phyloP scores from a whole-genome alignment of 179 eudicot species.

The Beta corolliflora region DNA sequence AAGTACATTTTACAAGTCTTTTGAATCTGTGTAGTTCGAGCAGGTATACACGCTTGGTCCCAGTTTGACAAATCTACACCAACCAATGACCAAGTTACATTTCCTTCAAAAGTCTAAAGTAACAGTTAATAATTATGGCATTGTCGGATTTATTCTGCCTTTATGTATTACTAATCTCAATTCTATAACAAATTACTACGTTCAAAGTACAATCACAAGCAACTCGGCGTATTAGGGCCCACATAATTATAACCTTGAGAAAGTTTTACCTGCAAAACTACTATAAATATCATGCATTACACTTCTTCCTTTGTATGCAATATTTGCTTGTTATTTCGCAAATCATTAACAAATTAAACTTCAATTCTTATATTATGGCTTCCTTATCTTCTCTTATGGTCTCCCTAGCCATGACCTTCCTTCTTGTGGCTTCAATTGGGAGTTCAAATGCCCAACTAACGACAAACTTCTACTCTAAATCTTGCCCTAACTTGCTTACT shows the following conservation, averaged over 20 bases:
- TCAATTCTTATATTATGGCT: background rate
- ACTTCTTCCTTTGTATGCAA: background rate
- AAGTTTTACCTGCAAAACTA: background rate
- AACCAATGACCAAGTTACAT: background rate
- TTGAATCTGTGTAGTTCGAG: no score
- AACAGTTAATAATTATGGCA: background rate
- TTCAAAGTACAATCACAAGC: background rate
- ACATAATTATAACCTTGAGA: background rate
- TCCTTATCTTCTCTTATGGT: slow-evolving; percentile 8
- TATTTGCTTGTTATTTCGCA: background rate
- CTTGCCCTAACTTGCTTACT: slow-evolving; percentile 52
- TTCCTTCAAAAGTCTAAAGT: no score
- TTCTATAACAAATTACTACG: background rate
- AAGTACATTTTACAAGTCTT: no score
- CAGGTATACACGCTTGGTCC: background rate
- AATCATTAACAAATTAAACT: background rate
- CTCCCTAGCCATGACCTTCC: slow-evolving; percentile 9
- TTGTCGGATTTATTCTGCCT: background rate
- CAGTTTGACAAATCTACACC: background rate
- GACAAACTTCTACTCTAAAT: slow-evolving; percentile 45
- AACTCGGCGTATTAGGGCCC: background rate
- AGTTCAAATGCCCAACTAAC: slow-evolving; percentile 65
- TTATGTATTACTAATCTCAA: background rate
- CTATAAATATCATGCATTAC: slow-evolving; percentile 6
- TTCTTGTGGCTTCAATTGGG: slow-evolving; percentile 41